These are phyloP conservation scores for Termitomyces bulborhizus DNA, from an alignment of 768 basidiomycete genomes.

Conservation along the genomic window DNA sequence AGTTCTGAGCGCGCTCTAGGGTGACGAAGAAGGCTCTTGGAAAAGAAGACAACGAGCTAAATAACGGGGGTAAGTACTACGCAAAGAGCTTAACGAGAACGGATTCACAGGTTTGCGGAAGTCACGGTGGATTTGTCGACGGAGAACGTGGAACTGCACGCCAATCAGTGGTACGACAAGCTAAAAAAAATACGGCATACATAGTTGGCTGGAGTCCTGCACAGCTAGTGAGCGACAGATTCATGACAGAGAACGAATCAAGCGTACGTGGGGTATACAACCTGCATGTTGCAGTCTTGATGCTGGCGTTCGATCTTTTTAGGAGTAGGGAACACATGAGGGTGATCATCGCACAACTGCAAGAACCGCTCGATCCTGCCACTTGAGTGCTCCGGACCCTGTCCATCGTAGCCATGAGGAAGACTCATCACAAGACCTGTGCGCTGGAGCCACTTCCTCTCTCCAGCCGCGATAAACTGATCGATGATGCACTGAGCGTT, in stretches of 20 bases:
- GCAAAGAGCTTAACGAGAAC: constrained; percentile 13
- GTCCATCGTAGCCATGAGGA: constrained; percentile 97
- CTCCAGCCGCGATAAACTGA: constrained; percentile 96
- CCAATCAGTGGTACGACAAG: not conserved
- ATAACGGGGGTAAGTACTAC: not conserved
- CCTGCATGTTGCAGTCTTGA: constrained; percentile 99
- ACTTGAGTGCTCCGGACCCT: constrained; percentile 97
- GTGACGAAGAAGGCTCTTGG: constrained; percentile 92
- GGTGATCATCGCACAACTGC: constrained; percentile 97
- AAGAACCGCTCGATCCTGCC: constrained; percentile 94
- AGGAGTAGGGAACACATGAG: constrained; percentile 78
- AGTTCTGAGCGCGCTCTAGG: constrained; percentile 85
- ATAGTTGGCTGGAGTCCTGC: constrained; percentile 91
- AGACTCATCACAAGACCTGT: constrained; percentile 84
- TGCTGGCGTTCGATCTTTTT: constrained; percentile 93
- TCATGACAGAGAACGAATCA: not conserved
- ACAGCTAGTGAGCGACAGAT: constrained; percentile 10
- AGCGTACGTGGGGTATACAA: constrained; percentile 91
- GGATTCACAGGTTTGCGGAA: constrained; percentile 88
- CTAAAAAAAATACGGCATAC: constrained; percentile 28
- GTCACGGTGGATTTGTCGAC: constrained; percentile 94
- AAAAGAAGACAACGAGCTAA: constrained; percentile 92
- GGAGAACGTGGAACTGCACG: constrained; percentile 86
- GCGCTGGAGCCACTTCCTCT: constrained; percentile 96
- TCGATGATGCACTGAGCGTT: constrained; percentile 98